Conservation (phyloP, 352 stramenopile genomes). For the Phytophthora sojae region DNA sequence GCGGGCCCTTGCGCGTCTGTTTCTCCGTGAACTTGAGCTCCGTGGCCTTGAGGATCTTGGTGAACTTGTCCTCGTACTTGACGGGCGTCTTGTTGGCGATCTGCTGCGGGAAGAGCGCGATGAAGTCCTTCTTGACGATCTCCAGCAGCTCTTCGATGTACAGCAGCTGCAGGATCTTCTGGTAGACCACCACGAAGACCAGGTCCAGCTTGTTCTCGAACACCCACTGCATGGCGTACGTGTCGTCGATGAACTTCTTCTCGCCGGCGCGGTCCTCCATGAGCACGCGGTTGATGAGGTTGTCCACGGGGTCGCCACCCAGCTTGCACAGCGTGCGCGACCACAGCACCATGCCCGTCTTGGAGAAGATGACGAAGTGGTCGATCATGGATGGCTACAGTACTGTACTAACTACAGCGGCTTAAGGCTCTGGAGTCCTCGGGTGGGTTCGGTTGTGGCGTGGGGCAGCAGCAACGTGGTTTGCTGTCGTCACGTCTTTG, state of each 20-base stretch:
- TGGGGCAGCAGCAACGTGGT: not conserved
- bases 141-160: constrained; percentile 94
- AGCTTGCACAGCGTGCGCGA: constrained; percentile 90
- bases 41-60: constrained; percentile 77
- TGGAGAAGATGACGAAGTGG: constrained; percentile 93
- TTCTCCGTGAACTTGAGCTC: constrained; percentile 79
- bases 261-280: constrained; percentile 90
- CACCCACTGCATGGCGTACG: constrained; percentile 92
- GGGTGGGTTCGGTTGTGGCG: constrained; percentile 12
- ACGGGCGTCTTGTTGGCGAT: constrained; percentile 80
- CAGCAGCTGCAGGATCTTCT: constrained; percentile 91
- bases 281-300: constrained; percentile 90
- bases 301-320: constrained; percentile 85
- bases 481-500: constrained; percentile 27
- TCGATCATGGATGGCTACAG: constrained; percentile 81
- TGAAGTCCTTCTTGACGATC: constrained; percentile 87
- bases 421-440: not conserved
- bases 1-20: constrained; percentile 61
- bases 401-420: not conserved
- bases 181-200: constrained; percentile 93
- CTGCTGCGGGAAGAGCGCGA: constrained; percentile 75
- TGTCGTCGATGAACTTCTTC: constrained; percentile 86
- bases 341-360: constrained; percentile 92
- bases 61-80: constrained; percentile 82
- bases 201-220: constrained; percentile 94